Base-by-base conservation (phyloP, 2,329 filamentous ascomycete genomes). In the Colletotrichum trifolii region DNA sequence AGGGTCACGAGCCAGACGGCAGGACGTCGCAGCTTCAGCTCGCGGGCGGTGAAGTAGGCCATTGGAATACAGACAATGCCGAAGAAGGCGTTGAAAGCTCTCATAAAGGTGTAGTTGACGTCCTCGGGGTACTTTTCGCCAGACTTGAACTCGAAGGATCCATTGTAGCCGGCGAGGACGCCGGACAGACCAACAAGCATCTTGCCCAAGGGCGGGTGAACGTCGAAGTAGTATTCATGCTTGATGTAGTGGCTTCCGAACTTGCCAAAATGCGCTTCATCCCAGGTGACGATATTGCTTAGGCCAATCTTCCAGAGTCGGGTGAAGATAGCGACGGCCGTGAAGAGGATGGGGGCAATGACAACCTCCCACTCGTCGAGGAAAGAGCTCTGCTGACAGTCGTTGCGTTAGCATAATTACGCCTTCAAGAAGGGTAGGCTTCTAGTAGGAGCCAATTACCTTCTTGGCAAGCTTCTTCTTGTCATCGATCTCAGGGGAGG, bases 231-330 rank as follows among this genome's bases (percentile, higher is more conserved):
- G 85, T 98, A 97, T 80, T 99, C 96, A 78, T 95, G 93, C 80
- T 99, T 97, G 76, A 99, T 90, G 79, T 99, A 99, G 81, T 99
- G 95, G 73, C 95, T 98, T 69, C 96, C 96, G 79, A 99, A 99
- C 83, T 99, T 99, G 76, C 93, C 93, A 78, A 96, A 96, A 79
- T 89, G 87, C 72, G 87, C 87, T 77, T 88, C 86, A 76, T 89
- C 87, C 87, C 87, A 89, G 53, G 87, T 90, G 53, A 90, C 87
- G 70, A 90, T 89, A 70, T 87, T 79, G 70, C 87, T 89, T 59
- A 90, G 78, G 62, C 89, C 89, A 74, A 91, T 91, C 81, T 89
- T 91, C 79, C 85, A 91, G 68, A 91, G 76, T 69, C 89, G 83
- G 43, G 89, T 91, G 76, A 90, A 89, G 78, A 90, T 82, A 62